Percentiles rank a stretch among this genome's conserved stretches.
phyloP scores from a whole-genome alignment of 306 rosid genomes.

The Prinsepia uniflora region DNA sequence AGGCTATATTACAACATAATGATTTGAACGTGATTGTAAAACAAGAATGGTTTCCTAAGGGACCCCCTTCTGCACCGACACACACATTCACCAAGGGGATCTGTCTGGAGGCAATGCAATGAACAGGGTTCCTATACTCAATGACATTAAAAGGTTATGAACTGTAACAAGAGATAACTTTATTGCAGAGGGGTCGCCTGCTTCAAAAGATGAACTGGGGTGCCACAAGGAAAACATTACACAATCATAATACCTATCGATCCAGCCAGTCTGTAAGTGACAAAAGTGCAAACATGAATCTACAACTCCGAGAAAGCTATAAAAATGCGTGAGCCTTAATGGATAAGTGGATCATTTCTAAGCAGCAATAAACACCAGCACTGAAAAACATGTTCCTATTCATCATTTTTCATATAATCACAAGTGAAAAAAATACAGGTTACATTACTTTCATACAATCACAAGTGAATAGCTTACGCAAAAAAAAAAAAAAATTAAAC shows the following conservation, averaged over 20 bases:
- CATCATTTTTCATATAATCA: too few relatives aligned
- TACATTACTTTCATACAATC: background rate
- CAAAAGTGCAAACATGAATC: background rate
- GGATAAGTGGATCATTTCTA: background rate
- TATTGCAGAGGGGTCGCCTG: background rate
- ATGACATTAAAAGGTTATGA: background rate
- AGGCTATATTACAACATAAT: background rate
- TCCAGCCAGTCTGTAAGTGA: background rate
- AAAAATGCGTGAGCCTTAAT: background rate
- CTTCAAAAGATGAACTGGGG: background rate
- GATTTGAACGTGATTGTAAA: background rate
- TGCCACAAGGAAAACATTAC: too few relatives aligned
- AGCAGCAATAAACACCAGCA: background rate
- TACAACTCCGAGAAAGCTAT: background rate
- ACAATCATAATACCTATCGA: background rate
- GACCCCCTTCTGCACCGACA: background rate
- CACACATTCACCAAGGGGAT: slow-evolving; percentile 1
- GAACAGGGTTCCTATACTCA: background rate
- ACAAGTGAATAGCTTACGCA: background rate
- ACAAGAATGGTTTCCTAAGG: background rate
- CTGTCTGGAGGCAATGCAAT: background rate
- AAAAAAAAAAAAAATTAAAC: too few relatives aligned
- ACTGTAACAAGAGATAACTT: background rate
- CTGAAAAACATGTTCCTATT: background rate
- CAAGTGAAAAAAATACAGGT: background rate